These are phyloP conservation scores for Schwanniomyces yamadae DNA, from an alignment of 805 yeast species.

Conservation along the genomic window DNA sequence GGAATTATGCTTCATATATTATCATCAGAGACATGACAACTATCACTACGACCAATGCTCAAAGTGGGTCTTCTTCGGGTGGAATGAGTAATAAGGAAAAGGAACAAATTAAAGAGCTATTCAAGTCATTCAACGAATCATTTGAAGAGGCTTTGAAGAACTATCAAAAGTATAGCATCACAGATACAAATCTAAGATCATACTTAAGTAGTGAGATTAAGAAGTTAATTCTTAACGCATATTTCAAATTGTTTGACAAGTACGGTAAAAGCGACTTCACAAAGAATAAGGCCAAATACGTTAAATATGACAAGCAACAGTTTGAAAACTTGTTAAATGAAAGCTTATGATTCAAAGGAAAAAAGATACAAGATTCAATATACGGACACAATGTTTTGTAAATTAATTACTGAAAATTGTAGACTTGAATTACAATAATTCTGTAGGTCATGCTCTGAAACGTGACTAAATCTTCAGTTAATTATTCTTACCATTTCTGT, in stretches of 20 bases:
- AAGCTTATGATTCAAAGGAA: slow-evolving; percentile 9
- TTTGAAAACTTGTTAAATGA: slow-evolving; percentile 34
- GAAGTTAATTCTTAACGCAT: slow-evolving; percentile 73
- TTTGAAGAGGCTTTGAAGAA: slow-evolving; percentile 74
- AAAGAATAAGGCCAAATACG: slow-evolving; percentile 67
- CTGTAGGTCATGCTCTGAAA: no score
- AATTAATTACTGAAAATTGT: no score
- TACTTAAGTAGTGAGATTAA: slow-evolving; percentile 70
- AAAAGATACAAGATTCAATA: no score
- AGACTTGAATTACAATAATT: no score
- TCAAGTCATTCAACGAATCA: slow-evolving; percentile 74
- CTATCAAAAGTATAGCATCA: slow-evolving; percentile 63
- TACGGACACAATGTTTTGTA: no score
- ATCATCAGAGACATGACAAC: slow-evolving; percentile 76
- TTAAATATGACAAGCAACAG: slow-evolving; percentile 58
- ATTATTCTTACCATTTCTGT: no score
- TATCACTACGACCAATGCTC: slow-evolving; percentile 51
- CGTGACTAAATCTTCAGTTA: no score
- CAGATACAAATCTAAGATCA: slow-evolving; percentile 63
- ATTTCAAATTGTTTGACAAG: slow-evolving; percentile 80
- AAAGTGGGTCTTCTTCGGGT: slow-evolving; percentile 6
- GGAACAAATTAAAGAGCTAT: slow-evolving; percentile 81
- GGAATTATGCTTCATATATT: slow-evolving; percentile 77
- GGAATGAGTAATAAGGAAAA: slow-evolving; percentile 61
- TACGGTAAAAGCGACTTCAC: slow-evolving; percentile 68